A percentile compares a stretch with the other conserved stretches of the same genome.
Conservation (phyloP, 2,329 filamentous ascomycete genomes). For the Aspergillus costaricaensis region DNA sequence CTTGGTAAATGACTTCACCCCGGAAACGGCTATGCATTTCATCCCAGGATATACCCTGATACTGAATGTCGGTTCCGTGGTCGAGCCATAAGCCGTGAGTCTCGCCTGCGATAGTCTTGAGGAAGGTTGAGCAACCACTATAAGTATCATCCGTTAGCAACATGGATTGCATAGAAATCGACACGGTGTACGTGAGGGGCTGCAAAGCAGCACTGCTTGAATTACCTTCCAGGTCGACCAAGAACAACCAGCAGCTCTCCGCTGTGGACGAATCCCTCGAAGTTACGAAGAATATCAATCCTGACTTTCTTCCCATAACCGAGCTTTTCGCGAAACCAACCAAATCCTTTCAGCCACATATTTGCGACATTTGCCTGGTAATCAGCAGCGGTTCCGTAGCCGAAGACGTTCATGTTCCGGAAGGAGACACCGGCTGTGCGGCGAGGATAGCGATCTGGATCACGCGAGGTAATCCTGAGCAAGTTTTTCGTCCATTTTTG, state of each 20-base stretch:
- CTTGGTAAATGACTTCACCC: slow-evolving; percentile 84
- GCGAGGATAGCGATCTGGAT: slow-evolving; percentile 35
- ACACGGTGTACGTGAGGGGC: background rate
- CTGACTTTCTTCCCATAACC: slow-evolving; percentile 37
- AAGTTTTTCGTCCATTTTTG: slow-evolving; percentile 49
- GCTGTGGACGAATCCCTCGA: slow-evolving; percentile 62
- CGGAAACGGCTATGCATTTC: slow-evolving; percentile 76
- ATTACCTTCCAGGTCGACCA: slow-evolving; percentile 49
- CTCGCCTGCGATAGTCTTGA: slow-evolving; percentile 83
- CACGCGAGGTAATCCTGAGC: slow-evolving; percentile 34
- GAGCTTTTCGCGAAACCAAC: slow-evolving; percentile 29
- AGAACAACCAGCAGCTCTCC: slow-evolving; percentile 60
- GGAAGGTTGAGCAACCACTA: slow-evolving; percentile 71
- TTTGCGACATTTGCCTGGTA: slow-evolving; percentile 50
- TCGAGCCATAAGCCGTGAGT: slow-evolving; percentile 77
- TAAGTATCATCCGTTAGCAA: slow-evolving; percentile 4
- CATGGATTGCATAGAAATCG: background rate
- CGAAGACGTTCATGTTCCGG: slow-evolving; percentile 48
- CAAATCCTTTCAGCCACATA: slow-evolving; percentile 40
- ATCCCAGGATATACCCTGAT: slow-evolving; percentile 65
- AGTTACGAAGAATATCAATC: slow-evolving; percentile 63
- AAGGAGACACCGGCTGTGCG: slow-evolving; percentile 46
- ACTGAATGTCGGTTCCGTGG: slow-evolving; percentile 73
- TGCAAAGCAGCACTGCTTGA: background rate
- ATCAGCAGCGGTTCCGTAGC: slow-evolving; percentile 46